A percentile compares a stretch with the other conserved stretches of the same genome.
Evolutionary conservation across 2,329 filamentous ascomycete genomes (phyloP).

Genomic region (Aureobasidium zeae): DNA sequence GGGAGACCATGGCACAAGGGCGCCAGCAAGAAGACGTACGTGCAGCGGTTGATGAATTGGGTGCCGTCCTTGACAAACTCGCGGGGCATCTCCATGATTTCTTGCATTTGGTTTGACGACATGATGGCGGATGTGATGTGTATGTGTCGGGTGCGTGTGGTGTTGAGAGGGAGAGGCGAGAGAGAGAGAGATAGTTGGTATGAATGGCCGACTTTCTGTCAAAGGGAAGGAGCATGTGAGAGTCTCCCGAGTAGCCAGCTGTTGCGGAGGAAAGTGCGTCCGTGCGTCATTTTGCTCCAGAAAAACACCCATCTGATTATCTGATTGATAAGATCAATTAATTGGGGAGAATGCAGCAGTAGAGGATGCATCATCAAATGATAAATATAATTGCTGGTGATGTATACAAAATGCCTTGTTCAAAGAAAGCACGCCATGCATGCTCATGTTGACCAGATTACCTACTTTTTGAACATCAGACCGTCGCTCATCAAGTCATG

Average conservation of each 20-base stretch:
- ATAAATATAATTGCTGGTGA: no score
- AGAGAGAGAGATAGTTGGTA: not conserved
- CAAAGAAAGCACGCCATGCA: slow-evolving; percentile 4
- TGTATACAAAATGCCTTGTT: no score
- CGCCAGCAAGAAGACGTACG: slow-evolving; percentile 24
- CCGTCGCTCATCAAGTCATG: slow-evolving; percentile 9
- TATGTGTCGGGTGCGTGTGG: not conserved
- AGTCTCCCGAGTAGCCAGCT: no score
- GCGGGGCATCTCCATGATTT: slow-evolving; percentile 14
- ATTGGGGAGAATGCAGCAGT: no score
- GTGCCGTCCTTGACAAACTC: slow-evolving; percentile 36
- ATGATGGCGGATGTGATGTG: not conserved
- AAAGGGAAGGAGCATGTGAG: no score
- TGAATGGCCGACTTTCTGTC: not conserved
- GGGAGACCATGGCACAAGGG: slow-evolving; percentile 5
- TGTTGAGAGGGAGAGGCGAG: not conserved
- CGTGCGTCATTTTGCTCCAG: no score
- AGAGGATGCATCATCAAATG: no score
- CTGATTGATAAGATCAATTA: no score
- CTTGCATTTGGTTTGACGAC: slow-evolving; percentile 14
- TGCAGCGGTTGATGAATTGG: slow-evolving; percentile 42
- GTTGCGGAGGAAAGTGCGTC: no score
- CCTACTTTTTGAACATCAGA: slow-evolving; percentile 4
- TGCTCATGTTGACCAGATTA: not conserved
- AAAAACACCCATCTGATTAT: no score